Percentiles rank a stretch among this genome's conserved stretches.
phyloP scores from a whole-genome alignment of 768 basidiomycete species.

The Mycena indigotica region DNA sequence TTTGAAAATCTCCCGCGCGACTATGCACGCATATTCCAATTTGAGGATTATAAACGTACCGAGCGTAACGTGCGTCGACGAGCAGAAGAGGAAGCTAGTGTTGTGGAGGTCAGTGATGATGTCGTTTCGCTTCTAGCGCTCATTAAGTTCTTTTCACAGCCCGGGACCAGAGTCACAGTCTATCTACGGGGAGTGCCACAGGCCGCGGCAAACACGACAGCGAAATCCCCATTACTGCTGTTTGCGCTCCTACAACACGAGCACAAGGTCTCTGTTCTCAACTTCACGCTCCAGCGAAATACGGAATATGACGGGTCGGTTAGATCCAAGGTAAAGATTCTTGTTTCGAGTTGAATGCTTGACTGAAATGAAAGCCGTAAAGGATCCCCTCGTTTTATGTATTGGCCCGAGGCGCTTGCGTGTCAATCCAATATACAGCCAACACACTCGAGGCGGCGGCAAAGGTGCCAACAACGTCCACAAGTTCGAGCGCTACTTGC shows the following conservation, averaged over 20 bases:
- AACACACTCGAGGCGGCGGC: constrained; percentile 87
- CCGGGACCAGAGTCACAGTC: constrained; percentile 79
- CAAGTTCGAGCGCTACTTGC: constrained; percentile 90
- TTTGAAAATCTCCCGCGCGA: constrained; percentile 94
- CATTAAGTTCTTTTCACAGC: constrained; percentile 43
- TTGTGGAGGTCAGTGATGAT: constrained; percentile 60
- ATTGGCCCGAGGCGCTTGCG: constrained; percentile 84
- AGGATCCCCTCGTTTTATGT: constrained; percentile 89
- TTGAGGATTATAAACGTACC: constrained; percentile 91
- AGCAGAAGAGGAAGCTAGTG: constrained; percentile 60
- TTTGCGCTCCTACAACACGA: constrained; percentile 92
- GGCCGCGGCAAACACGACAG: constrained; percentile 46
- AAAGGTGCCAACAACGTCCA: constrained; percentile 96
- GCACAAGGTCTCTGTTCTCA: constrained; percentile 90
- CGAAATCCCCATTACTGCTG: constrained; percentile 56
- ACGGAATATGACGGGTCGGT: constrained; percentile 91
- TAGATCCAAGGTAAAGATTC: constrained; percentile 73
- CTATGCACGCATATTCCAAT: constrained; percentile 94
- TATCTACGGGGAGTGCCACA: constrained; percentile 75
- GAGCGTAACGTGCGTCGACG: constrained; percentile 68
- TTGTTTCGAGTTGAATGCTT: not conserved
- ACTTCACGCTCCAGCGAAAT: constrained; percentile 92
- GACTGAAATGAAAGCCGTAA: constrained; percentile 14
- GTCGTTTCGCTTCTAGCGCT: not conserved
- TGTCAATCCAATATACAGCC: constrained; percentile 89